phyloP scores from a whole-genome alignment of 805 yeast genomes.

The Wickerhamiella cacticola region DNA sequence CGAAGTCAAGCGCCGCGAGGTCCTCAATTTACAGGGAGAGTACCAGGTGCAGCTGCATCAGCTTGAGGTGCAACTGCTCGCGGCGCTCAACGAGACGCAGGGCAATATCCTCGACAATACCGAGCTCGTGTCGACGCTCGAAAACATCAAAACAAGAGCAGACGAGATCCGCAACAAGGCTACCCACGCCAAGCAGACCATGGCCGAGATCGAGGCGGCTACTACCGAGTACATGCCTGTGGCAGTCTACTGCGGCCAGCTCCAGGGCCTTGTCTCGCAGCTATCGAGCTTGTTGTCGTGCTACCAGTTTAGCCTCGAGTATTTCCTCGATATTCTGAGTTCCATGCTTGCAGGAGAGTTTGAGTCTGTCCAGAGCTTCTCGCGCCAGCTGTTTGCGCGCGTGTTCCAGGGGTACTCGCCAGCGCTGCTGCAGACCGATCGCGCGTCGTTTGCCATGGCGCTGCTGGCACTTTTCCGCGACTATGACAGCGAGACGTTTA shows the following conservation, averaged over 20 bases:
- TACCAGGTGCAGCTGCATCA: slow-evolving; percentile 41
- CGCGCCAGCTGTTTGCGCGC: slow-evolving; percentile 35
- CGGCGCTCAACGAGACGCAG: slow-evolving; percentile 42
- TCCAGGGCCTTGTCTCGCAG: slow-evolving; percentile 39
- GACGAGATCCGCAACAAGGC: slow-evolving; percentile 41
- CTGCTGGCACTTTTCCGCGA: slow-evolving; percentile 20
- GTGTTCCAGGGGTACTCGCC: slow-evolving; percentile 37
- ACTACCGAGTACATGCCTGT: slow-evolving; percentile 40
- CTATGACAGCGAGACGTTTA: background rate
- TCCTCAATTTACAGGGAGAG: slow-evolving; percentile 46
- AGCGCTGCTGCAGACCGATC: slow-evolving; percentile 37
- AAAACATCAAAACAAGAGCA: slow-evolving; percentile 53
- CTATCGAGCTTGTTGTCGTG: slow-evolving; percentile 36
- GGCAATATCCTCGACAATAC: slow-evolving; percentile 57
- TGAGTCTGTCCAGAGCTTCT: slow-evolving; percentile 25
- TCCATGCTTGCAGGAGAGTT: slow-evolving; percentile 9
- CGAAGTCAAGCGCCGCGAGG: slow-evolving; percentile 42
- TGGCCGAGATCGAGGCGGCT: slow-evolving; percentile 41
- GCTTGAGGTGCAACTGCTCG: slow-evolving; percentile 49
- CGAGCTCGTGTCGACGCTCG: slow-evolving; percentile 46
- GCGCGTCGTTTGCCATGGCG: slow-evolving; percentile 32
- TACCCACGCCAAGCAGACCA: slow-evolving; percentile 41
- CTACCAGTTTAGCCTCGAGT: slow-evolving; percentile 48
- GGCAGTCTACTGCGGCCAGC: slow-evolving; percentile 41
- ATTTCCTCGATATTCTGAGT: slow-evolving; percentile 31